phyloP scores from a whole-genome alignment of 1,284 basidiomycete species.

The Fomitopsis betulina region DNA sequence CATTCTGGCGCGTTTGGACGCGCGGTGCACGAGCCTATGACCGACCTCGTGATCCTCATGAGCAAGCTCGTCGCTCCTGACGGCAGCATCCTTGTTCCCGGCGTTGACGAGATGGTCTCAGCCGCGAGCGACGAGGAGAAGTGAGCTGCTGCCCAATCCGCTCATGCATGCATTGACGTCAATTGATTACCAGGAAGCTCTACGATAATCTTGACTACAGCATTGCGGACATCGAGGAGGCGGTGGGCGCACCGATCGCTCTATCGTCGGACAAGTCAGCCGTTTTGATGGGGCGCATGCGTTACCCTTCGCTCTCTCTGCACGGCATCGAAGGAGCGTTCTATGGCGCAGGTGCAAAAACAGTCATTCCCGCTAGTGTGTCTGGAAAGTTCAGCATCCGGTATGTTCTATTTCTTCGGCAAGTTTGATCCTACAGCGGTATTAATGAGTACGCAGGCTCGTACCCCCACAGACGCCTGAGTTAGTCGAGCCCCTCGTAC shows the following conservation, averaged over 20 bases:
- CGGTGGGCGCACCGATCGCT: constrained; percentile 77
- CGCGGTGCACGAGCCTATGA: constrained; percentile 88
- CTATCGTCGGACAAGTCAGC: constrained; percentile 78
- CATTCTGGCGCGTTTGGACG: constrained; percentile 92
- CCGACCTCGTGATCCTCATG: constrained; percentile 75
- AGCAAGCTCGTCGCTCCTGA: constrained; percentile 81
- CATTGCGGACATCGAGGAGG: constrained; percentile 72
- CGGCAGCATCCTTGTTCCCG: constrained; percentile 89
- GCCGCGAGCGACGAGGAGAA: constrained; percentile 76
- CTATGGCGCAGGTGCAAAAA: constrained; percentile 85
- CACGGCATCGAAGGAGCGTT: constrained; percentile 99
- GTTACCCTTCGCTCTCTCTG: constrained; percentile 83
- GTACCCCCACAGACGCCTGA: constrained; percentile 90
- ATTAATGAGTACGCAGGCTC: constrained; percentile 38
- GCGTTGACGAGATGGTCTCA: constrained; percentile 86
- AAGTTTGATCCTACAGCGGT: background rate
- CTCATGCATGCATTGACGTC: background rate
- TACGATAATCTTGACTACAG: constrained; percentile 79
- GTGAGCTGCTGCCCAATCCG: constrained; percentile 37
- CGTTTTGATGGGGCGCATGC: constrained; percentile 91
- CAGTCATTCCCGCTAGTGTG: constrained; percentile 91
- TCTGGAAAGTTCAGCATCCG: constrained; percentile 94
- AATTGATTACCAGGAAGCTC: constrained; percentile 37
- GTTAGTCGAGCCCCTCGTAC: constrained; percentile 67
- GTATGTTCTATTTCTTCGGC: constrained; percentile 40